Conservation (phyloP, 148 eudicot genomes). For the Rhododendron kiyosumense region DNA sequence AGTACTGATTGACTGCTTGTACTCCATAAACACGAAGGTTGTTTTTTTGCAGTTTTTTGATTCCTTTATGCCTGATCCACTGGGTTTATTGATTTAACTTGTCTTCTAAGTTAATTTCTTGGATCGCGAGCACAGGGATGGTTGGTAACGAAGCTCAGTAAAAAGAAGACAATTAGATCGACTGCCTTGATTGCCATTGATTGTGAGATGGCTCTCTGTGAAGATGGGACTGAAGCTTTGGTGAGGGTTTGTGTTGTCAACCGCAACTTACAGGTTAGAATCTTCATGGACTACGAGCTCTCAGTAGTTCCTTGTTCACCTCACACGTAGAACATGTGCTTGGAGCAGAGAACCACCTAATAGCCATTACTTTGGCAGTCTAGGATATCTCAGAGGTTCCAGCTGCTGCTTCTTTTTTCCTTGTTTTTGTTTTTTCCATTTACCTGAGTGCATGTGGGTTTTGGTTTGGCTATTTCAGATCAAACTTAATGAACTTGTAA, state of each 20-base stretch:
- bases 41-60: not conserved
- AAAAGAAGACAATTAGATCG: constrained; percentile 44
- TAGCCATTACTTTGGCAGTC: not conserved
- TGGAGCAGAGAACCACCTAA: not conserved
- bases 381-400: not conserved
- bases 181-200: constrained; percentile 71
- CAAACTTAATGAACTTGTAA: constrained; percentile 74
- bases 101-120: constrained; percentile 2
- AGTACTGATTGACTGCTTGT: not conserved
- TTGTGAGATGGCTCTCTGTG: constrained; percentile 99
- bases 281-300: not conserved
- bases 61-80: not conserved
- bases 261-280: constrained; percentile 48
- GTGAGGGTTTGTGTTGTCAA: constrained; percentile 82
- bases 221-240: constrained; percentile 94
- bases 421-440: not conserved
- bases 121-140: constrained; percentile 56
- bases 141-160: constrained; percentile 50
- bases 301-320: not conserved
- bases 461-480: constrained; percentile 39
- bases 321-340: not conserved
- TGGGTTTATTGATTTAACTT: not conserved
- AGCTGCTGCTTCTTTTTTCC: not conserved
- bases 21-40: not conserved
- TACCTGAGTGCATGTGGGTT: not conserved